phyloP scores from a whole-genome alignment of 768 basidiomycete species.

The Tulasnella sp. region DNA sequence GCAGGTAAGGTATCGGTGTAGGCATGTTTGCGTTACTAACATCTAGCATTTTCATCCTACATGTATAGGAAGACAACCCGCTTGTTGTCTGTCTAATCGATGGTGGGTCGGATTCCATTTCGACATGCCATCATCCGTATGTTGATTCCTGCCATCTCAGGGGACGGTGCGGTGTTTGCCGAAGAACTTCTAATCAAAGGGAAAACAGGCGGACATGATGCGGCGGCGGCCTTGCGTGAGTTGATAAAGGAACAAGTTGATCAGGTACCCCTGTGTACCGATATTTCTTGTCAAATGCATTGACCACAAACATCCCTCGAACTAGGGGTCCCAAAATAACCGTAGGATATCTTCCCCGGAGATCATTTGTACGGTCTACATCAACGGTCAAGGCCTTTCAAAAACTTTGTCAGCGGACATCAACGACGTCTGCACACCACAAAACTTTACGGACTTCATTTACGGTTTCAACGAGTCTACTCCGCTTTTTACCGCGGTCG shows the following conservation, averaged over 20 bases:
- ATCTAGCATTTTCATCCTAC: no score
- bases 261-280: no score
- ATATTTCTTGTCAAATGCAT: no score
- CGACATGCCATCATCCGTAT: neutral
- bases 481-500: conserved; percentile 53
- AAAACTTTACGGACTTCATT: conserved; percentile 49
- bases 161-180: conserved; percentile 4
- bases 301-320: no score
- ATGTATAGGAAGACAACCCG: neutral
- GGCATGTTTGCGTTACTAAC: no score
- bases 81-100: conserved; percentile 1
- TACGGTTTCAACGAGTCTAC: conserved; percentile 58
- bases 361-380: neutral
- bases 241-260: neutral
- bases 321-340: no score
- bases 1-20: no score
- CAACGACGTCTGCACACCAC: conserved; percentile 14
- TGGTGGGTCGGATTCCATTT: neutral
- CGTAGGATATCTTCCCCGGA: neutral
- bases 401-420: neutral
- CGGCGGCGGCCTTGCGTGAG: neutral
- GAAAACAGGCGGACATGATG: neutral
- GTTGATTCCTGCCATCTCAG: neutral
- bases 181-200: conserved; percentile 1
- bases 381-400: neutral